These are phyloP conservation scores for Ophiobolus disseminans DNA, from an alignment of 2,329 filamentous ascomycete genomes.

Conservation along the genomic window DNA sequence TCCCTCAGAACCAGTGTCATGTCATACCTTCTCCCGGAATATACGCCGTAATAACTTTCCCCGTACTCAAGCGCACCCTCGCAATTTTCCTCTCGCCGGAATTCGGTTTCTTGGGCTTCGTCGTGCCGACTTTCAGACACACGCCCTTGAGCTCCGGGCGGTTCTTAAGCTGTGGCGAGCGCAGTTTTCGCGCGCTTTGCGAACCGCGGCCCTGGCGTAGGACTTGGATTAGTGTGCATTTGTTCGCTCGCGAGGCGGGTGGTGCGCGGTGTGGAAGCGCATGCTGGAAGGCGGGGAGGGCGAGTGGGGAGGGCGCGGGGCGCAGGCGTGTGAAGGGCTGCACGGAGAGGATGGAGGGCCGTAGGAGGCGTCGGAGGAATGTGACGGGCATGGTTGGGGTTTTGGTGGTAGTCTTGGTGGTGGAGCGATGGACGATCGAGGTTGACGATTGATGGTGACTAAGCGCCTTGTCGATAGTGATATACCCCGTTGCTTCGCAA, in stretches of 20 bases:
- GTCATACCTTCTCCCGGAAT: slow-evolving; percentile 85
- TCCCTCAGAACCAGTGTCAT: neutral
- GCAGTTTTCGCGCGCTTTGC: slow-evolving; percentile 82
- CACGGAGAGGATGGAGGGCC: slow-evolving; percentile 37
- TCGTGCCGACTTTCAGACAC: slow-evolving; percentile 90
- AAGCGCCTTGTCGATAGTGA: slow-evolving; percentile 5
- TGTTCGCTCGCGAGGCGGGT: slow-evolving; percentile 47
- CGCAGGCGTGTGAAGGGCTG: slow-evolving; percentile 22
- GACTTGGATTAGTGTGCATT: slow-evolving; percentile 60
- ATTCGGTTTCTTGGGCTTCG: slow-evolving; percentile 98
- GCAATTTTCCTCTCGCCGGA: slow-evolving; percentile 96
- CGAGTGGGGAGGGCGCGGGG: slow-evolving; percentile 26
- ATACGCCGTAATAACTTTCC: slow-evolving; percentile 87
- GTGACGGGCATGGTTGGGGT: slow-evolving; percentile 48
- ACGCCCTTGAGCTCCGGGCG: slow-evolving; percentile 92
- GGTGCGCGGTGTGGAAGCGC: slow-evolving; percentile 43
- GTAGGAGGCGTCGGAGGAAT: slow-evolving; percentile 49
- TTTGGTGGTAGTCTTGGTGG: slow-evolving; percentile 13
- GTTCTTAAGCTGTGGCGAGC: slow-evolving; percentile 81
- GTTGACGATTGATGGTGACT: slow-evolving; percentile 15
- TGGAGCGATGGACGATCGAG: slow-evolving; percentile 18
- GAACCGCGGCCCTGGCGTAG: slow-evolving; percentile 75
- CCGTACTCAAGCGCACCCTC: slow-evolving; percentile 85
- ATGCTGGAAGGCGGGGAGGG: slow-evolving; percentile 27
- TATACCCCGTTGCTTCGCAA: neutral